Base-by-base conservation (phyloP, 257 asterid species). In the Coffea eugenioides region DNA sequence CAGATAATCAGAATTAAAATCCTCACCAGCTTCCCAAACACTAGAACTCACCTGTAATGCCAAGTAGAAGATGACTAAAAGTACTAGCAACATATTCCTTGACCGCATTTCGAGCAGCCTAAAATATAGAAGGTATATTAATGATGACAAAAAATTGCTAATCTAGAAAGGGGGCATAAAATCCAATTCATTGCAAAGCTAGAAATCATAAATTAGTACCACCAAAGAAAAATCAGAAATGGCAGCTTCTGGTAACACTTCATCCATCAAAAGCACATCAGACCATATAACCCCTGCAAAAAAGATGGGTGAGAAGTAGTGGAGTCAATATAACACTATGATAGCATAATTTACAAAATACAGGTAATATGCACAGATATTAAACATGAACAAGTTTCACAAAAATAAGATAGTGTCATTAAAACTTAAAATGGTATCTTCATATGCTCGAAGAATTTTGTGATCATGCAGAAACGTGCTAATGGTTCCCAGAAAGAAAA, bases 201-300 rank as follows among this genome's bases (percentile, higher is more conserved):
- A 62, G 27, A 45, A 76, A 43, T n/a, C 51, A 76, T 49, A 76
- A 69, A 46, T 6, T 27, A 77, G 75, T 80, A 95, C 99, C 99
- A 89, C 88, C 84, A 92, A 86, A 80, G 94, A 83, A 84, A 88
- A 89, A 56, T 85, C 89, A 64, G 91, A 81, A 67, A 93, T 81
- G 81, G 88, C 90, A 87, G 97, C 97, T 84, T 91, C 99, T 77
- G 99, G 97, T 79, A 93, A 89, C 84, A 92, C 97, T 84, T 88
- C 97, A 86, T 90, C 94, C 97, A 95, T 92, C 80, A 85, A 86
- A 80, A 88, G 92, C 81, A 95, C 97, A 84, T 91, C 97, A 61
- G 90, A 83, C 98, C 98, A 95, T 83, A 88, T 88, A 69, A 91
- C 85, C 78, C 96, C 99, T 95, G 95, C 64, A 7, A 23, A 48